Conservation (phyloP, 2,329 filamentous ascomycete genomes). For the Ophiognomonia clavigignenti-juglandacearum region DNA sequence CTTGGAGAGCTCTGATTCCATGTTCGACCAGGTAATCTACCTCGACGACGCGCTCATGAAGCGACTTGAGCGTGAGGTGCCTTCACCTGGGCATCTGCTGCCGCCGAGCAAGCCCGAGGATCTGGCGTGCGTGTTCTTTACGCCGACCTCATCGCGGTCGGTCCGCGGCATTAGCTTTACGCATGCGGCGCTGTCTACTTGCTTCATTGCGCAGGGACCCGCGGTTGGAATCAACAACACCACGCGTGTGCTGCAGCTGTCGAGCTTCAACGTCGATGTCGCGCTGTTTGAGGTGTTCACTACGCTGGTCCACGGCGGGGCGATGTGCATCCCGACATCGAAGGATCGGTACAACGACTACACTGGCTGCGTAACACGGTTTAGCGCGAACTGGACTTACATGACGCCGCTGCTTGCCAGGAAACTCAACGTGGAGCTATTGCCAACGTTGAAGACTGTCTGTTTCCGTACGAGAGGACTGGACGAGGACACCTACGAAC, state of each 20-base stretch:
- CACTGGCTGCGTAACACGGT: constrained; percentile 41
- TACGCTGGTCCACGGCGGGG: constrained; percentile 51
- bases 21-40: constrained; percentile 12
- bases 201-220: constrained; percentile 45
- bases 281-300: constrained; percentile 50
- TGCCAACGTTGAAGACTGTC: constrained; percentile 35
- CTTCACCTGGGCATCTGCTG: constrained; percentile 18
- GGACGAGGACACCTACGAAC: constrained; percentile 41
- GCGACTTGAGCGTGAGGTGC: constrained; percentile 12
- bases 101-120: constrained; percentile 33
- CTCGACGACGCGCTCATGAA: constrained; percentile 15
- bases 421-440: constrained; percentile 30
- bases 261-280: constrained; percentile 51
- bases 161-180: constrained; percentile 59
- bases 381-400: constrained; percentile 47
- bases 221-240: constrained; percentile 42
- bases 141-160: constrained; percentile 50
- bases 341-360: constrained; percentile 46
- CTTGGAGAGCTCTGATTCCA: neutral
- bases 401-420: constrained; percentile 56
- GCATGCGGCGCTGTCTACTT: constrained; percentile 53
- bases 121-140: constrained; percentile 58
- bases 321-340: constrained; percentile 52
- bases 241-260: constrained; percentile 56
- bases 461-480: constrained; percentile 46